phyloP scores from a whole-genome alignment of 805 yeast species.

The Candida succiphila region DNA sequence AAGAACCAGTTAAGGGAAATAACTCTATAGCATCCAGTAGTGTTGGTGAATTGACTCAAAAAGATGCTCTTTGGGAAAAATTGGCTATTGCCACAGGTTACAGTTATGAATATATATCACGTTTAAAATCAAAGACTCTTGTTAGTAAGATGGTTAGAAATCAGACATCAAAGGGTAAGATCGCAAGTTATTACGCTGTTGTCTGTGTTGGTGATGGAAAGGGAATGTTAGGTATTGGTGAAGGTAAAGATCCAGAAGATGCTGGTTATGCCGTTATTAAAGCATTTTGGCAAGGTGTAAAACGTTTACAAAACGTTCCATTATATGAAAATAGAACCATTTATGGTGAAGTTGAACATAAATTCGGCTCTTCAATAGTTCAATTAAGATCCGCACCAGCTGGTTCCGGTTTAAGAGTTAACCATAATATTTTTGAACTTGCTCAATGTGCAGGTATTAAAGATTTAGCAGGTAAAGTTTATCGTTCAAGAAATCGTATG shows the following conservation, averaged over 20 bases:
- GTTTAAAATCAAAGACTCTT: conserved; percentile 54
- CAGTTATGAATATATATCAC: conserved; percentile 48
- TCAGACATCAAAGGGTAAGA: conserved; percentile 89
- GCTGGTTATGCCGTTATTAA: conserved; percentile 65
- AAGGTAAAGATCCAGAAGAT: conserved; percentile 80
- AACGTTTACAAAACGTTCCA: conserved; percentile 72
- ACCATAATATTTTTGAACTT: conserved; percentile 81
- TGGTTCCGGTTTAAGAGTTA: conserved; percentile 89
- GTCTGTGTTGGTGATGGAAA: conserved; percentile 88
- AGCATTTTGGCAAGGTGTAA: conserved; percentile 91
- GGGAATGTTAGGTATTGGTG: conserved; percentile 93
- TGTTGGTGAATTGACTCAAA: conserved; percentile 14
- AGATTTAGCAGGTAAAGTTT: conserved; percentile 86
- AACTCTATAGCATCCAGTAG: conserved; percentile 4
- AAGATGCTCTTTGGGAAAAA: conserved; percentile 35
- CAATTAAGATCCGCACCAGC: conserved; percentile 81
- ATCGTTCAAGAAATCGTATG: conserved; percentile 90
- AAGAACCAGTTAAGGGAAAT: not conserved
- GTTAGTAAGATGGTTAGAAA: conserved; percentile 76
- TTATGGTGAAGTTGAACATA: conserved; percentile 70
- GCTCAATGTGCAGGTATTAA: conserved; percentile 91
- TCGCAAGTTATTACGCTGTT: conserved; percentile 68
- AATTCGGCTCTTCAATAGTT: conserved; percentile 80
- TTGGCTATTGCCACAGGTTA: conserved; percentile 59
- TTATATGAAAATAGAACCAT: conserved; percentile 89